A percentile compares a stretch with the other conserved stretches of the same genome.
These are phyloP conservation scores for Dipteronia sinensis DNA, from an alignment of 345 rosid species.

Conservation along the genomic window DNA sequence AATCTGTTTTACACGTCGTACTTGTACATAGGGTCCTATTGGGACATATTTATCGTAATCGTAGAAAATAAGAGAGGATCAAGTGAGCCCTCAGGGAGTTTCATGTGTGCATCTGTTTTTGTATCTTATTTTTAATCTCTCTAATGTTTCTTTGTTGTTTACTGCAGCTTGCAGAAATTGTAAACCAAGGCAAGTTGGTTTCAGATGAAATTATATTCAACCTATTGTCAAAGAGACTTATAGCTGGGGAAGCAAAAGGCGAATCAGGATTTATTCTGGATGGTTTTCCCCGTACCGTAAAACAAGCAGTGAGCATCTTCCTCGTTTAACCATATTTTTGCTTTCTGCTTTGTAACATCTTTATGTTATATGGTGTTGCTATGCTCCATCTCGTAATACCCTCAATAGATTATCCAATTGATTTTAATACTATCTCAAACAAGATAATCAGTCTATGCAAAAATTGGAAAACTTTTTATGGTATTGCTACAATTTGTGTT, in stretches of 20 bases:
- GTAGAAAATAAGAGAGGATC: background rate
- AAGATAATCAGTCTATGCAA: background rate
- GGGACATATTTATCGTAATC: background rate
- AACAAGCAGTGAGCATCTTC: slow-evolving; percentile 73
- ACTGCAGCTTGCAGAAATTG: slow-evolving; percentile 74
- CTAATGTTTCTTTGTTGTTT: slow-evolving; percentile 13
- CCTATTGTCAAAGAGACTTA: slow-evolving; percentile 77
- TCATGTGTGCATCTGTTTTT: background rate
- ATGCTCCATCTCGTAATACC: background rate
- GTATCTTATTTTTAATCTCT: background rate
- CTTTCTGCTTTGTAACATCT: background rate
- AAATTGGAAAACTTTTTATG: slow-evolving; percentile 2
- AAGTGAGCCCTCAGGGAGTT: background rate
- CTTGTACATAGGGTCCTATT: background rate
- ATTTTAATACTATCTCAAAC: background rate
- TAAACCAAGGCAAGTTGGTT: slow-evolving; percentile 82
- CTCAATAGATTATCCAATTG: background rate
- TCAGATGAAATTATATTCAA: slow-evolving; percentile 78
- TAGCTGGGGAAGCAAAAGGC: slow-evolving; percentile 79
- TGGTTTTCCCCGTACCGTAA: slow-evolving; percentile 92
- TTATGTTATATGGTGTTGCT: background rate
- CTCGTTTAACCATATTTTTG: background rate
- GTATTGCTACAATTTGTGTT: background rate
- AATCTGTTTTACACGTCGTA: background rate
- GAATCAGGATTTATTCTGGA: slow-evolving; percentile 93